These are phyloP conservation scores for Botrytis fabae DNA, from an alignment of 2,329 filamentous ascomycete species.

Conservation along the genomic window DNA sequence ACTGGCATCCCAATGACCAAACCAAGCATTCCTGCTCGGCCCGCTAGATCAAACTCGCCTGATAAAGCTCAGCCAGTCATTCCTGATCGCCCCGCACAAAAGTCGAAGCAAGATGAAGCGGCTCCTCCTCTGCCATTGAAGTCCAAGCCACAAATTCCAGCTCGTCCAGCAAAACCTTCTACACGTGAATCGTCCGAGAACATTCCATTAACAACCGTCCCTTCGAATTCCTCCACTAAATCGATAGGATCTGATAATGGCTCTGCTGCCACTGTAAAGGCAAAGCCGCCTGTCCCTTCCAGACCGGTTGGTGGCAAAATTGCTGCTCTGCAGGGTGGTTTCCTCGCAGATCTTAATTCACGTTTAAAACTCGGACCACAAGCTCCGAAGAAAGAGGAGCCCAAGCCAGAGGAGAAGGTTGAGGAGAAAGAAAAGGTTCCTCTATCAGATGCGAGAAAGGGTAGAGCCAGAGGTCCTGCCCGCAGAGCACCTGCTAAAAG, in stretches of 20 bases:
- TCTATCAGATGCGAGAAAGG: constrained; percentile 86
- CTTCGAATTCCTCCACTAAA: constrained; percentile 38
- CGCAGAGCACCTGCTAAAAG: constrained; percentile 64
- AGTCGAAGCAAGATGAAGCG: constrained; percentile 28
- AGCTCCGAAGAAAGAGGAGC: constrained; percentile 72
- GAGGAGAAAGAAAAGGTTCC: constrained; percentile 71
- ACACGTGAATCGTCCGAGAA: constrained; percentile 44
- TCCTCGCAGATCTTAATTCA: constrained; percentile 91
- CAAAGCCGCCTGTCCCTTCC: constrained; percentile 81
- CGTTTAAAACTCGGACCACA: constrained; percentile 85
- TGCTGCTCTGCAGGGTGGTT: constrained; percentile 84
- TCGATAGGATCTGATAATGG: constrained; percentile 45
- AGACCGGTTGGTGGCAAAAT: constrained; percentile 83
- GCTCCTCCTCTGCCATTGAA: constrained; percentile 49
- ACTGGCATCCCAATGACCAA: constrained; percentile 49
- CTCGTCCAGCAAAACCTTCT: constrained; percentile 59
- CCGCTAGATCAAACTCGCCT: constrained; percentile 43
- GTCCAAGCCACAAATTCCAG: constrained; percentile 61
- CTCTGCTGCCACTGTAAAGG: constrained; percentile 55
- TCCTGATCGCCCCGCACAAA: constrained; percentile 35
- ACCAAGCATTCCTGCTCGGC: constrained; percentile 61
- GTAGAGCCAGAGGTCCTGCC: constrained; percentile 83
- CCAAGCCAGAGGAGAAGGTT: constrained; percentile 53
- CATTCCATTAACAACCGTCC: constrained; percentile 33
- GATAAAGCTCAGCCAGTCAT: constrained; percentile 38